Percentiles rank a stretch among this genome's conserved stretches.
phyloP scores from a whole-genome alignment of 140 eudicot species.

The Ambrosia hybrid region DNA sequence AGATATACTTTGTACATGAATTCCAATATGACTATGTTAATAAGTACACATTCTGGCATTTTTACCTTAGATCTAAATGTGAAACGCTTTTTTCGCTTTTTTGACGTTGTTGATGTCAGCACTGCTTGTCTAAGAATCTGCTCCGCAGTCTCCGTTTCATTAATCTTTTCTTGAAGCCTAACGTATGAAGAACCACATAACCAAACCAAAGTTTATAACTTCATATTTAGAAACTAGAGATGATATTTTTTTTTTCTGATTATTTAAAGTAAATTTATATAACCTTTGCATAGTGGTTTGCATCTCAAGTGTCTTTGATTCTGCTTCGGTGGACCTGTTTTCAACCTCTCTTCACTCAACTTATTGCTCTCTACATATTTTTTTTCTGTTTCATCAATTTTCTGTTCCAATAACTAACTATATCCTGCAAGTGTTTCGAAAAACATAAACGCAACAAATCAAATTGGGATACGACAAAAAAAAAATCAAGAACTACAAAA shows the following conservation, averaged over 20 bases:
- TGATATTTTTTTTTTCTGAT: no score
- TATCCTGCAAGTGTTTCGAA: no score
- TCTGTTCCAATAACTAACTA: no score
- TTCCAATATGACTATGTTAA: constrained; percentile 8
- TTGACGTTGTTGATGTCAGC: constrained; percentile 34
- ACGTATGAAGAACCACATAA: constrained; percentile 24
- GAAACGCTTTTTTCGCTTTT: constrained; percentile 32
- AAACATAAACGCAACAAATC: no score
- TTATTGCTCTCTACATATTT: no score
- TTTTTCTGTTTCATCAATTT: no score
- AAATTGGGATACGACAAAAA: no score
- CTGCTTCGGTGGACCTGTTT: no score
- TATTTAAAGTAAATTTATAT: constrained; percentile 13
- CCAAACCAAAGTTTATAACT: constrained; percentile 17
- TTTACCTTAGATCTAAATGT: constrained; percentile 33
- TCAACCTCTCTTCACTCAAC: no score
- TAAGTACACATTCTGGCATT: neutral
- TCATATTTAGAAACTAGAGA: no score
- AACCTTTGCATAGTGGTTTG: constrained; percentile 62
- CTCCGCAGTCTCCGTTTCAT: constrained; percentile 61
- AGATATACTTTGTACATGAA: constrained; percentile 16
- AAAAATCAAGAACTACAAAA: no score
- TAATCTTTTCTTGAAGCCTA: constrained; percentile 77
- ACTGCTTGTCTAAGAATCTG: constrained; percentile 54
- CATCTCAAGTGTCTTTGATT: constrained; percentile 49